Evolutionary conservation across 192 early-diverging fungal species (phyloP), one percentile per base, ranked within the genome.

Genomic region (Coemansia sp.): DNA sequence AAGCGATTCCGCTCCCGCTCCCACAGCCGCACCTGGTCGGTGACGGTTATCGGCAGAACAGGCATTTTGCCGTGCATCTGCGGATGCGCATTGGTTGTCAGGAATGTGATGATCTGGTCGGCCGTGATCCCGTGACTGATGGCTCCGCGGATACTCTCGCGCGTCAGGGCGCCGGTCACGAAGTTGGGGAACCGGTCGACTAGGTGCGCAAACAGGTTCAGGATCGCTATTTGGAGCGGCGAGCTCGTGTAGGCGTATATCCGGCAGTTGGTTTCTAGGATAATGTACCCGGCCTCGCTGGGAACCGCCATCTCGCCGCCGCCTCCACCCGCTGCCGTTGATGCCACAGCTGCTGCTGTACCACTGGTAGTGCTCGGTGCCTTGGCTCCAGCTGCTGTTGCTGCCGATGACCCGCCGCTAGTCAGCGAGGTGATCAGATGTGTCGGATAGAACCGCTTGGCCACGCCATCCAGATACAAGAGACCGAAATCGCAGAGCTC

Each of bases 221-320:
- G 69, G 16, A 98, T 93, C 1, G 95, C 90, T 51, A 99, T 98
- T 66, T 99, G 95, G 39, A 99, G 71, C 37, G 93, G 91, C 41
- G 95, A 97, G 51, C 91, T 89, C 83, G 95, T 98, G 74, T 97
- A 99, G 0, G 97, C 95, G 72, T 99, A 99, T 11, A 99, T 65
- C 13, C 90, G 85, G 68, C 92, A 97, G 77, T 99, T 99, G 2
- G 97, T 99, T 69, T 99, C 97, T 13, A 99, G 66, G 21, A 99
- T 88, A 65, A 99, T 91, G 73, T 90, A 99, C 26, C 95, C 95
- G 32, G 86, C 80, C 12, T 88, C 84, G 62, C 68, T 72, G 26
- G 71, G 71, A 42, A 61, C 41, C 16, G 72, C 55, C 54, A 79
- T 48, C 19, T 76, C 69, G 26, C 45, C 47, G 5, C n/a, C 11